Evolutionary conservation across 495 filamentous ascomycete genomes (phyloP).

Genomic region (Usnea hakonensis): DNA sequence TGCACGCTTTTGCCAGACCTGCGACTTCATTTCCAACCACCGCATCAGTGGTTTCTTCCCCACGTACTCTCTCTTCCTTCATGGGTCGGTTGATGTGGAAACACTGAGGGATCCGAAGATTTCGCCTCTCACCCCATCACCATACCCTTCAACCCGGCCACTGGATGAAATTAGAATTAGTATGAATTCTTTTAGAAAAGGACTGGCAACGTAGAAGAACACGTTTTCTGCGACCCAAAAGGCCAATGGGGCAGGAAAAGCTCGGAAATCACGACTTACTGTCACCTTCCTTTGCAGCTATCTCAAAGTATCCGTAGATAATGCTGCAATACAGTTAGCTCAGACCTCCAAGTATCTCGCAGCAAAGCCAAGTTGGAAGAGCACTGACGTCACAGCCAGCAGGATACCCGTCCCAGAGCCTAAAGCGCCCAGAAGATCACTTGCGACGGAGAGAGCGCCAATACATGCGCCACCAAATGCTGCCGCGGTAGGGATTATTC

Average conservation of each 20-base stretch:
- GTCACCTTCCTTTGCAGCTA: slow-evolving; percentile 96
- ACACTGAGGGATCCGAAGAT: not conserved
- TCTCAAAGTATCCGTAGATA: slow-evolving; percentile 98
- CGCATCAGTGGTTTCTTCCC: not conserved
- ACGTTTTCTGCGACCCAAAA: too few species aligned
- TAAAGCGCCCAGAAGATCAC: slow-evolving; percentile 91
- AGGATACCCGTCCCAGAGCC: slow-evolving; percentile 97
- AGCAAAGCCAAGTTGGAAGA: not conserved
- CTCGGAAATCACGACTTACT: too few species aligned
- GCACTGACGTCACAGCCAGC: slow-evolving; percentile 93
- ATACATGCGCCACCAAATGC: slow-evolving; percentile 99
- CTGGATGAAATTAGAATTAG: too few species aligned
- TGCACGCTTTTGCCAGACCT: slow-evolving; percentile 2
- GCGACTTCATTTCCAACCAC: not conserved
- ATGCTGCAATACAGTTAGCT: slow-evolving; percentile 52
- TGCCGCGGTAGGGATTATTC: slow-evolving; percentile 95
- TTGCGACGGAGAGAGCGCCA: slow-evolving; percentile 90
- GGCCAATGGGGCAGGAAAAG: too few species aligned
- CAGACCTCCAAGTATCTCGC: not conserved
- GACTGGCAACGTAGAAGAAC: too few species aligned
- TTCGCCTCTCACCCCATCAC: slow-evolving; percentile 22
- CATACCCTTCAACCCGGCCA: slow-evolving; percentile 76
- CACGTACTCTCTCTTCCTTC: not conserved
- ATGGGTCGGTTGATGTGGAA: not conserved
- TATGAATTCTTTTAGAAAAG: too few species aligned